phyloP scores from a whole-genome alignment of 495 filamentous ascomycete genomes.

The Aspergillus bridgeri region DNA sequence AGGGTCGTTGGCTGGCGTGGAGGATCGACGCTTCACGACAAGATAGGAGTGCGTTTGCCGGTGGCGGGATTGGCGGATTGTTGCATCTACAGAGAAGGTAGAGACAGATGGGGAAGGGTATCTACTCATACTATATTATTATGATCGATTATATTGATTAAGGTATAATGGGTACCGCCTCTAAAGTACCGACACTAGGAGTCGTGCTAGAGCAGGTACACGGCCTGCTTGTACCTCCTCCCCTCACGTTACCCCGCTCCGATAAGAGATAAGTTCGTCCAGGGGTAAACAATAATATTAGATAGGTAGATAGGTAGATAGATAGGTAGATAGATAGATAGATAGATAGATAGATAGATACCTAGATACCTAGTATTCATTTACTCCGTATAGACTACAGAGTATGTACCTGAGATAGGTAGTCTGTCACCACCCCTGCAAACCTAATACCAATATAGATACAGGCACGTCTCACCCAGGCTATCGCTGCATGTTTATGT shows the following conservation, averaged over 20 bases:
- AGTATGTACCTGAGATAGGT: no score
- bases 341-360: no score
- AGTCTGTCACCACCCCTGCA: neutral
- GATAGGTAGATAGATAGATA: no score
- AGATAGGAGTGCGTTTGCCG: no score
- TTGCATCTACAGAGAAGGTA: no score
- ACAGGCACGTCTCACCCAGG: neutral
- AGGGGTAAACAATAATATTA: no score
- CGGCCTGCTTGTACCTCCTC: neutral
- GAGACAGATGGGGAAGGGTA: neutral
- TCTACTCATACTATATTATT: no score
- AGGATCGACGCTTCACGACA: neutral
- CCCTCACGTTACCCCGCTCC: neutral
- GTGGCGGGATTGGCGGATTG: no score
- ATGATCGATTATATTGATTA: no score
- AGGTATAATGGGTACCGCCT: neutral
- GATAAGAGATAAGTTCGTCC: neutral
- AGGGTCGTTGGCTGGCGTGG: neutral
- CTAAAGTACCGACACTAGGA: neutral
- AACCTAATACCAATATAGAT: neutral
- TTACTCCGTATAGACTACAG: no score
- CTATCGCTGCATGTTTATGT: neutral
- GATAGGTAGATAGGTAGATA: no score
- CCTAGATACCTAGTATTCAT: no score
- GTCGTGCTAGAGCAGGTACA: neutral